Conservation (phyloP, 1,284 basidiomycete genomes). For the Moesziomyces sp. region DNA sequence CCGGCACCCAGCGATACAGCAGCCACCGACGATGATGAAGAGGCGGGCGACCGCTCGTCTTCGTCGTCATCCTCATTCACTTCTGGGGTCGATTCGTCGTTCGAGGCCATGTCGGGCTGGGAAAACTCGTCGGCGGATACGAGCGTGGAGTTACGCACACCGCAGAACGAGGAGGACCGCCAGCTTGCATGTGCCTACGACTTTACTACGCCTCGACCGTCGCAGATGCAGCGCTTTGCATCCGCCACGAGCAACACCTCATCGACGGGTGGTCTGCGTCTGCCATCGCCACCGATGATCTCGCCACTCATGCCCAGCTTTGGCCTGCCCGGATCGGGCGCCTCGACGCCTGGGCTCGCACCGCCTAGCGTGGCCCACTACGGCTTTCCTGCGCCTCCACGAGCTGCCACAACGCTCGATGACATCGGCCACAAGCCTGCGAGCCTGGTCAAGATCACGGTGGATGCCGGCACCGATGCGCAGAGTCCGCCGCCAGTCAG, state of each 20-base stretch:
- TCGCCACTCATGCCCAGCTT: conserved; percentile 43
- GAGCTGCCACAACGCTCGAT: conserved; percentile 15
- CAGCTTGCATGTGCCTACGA: conserved; percentile 29
- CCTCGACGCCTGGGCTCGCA: conserved; percentile 26
- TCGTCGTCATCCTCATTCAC: conserved; percentile 28
- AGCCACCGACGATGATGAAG: conserved; percentile 25
- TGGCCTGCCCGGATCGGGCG: conserved; percentile 23
- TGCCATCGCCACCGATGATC: conserved; percentile 37
- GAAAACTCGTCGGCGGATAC: conserved; percentile 34
- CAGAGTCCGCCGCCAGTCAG: background rate
- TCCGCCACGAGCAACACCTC: conserved; percentile 16
- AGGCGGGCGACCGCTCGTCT: conserved; percentile 28
- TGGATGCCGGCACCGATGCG: background rate
- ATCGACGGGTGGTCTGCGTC: conserved; percentile 11
- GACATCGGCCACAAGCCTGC: conserved; percentile 39
- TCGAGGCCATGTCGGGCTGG: conserved; percentile 42
- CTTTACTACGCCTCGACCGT: conserved; percentile 36
- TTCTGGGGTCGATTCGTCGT: conserved; percentile 30
- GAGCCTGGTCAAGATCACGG: conserved; percentile 5
- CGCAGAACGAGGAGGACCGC: conserved; percentile 37
- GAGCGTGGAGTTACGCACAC: conserved; percentile 31
- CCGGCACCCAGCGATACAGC: conserved; percentile 10
- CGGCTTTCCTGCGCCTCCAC: conserved; percentile 18
- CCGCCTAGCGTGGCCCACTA: conserved; percentile 9
- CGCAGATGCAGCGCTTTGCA: conserved; percentile 43